Evolutionary conservation across 495 filamentous ascomycete genomes (phyloP), one percentile per base, ranked within the genome.

Genomic region (Oidiodendron maius): DNA sequence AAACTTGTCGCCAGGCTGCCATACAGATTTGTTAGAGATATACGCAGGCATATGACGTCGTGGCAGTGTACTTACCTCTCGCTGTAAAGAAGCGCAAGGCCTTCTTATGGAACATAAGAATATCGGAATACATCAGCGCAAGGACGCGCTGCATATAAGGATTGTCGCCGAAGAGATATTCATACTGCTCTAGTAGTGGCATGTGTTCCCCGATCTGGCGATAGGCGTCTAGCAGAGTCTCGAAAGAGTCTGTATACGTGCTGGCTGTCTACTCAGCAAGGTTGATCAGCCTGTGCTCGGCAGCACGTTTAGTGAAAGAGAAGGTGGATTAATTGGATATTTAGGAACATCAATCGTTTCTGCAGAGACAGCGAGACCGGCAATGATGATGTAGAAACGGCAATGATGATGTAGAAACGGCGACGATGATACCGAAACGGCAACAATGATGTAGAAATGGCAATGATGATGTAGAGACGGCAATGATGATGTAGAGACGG

Each of bases 221-320:
- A 48, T 72, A 71, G 4, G 67, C 65, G 44, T 69, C 62, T 1
- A 75, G 55, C 9, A 75, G 32, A 10, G 48, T 50, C 17, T 74
- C 68, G n/a, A 71, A 64, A 15, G 60, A 12, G 30, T 51, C 48
- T 34, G 48, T 4, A 25, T 28, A 51, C 5, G 24, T 51, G 21
- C 22, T 45, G 34, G 48, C 48, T 17, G 25, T 34, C 48, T 51
- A 8, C 3, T 20, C 4, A 8, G 15, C 5, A 39, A n/a, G 28
- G n/a, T n/a, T n/a, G n/a, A n/a, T n/a, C n/a, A n/a, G n/a, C n/a
- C n/a, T n/a, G n/a, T n/a, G n/a, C n/a, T 32, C 28, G n/a, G 28
- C 28, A 32, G 8, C 28, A n/a, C 28, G 28, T 32, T 32, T 32
- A 32, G 8, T 32, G 28, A 32, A 32, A 32, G 28, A n/a, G 28